Evolutionary conservation across 2,329 filamentous ascomycete species (phyloP).

Genomic region (Scedosporium minutisporum): DNA sequence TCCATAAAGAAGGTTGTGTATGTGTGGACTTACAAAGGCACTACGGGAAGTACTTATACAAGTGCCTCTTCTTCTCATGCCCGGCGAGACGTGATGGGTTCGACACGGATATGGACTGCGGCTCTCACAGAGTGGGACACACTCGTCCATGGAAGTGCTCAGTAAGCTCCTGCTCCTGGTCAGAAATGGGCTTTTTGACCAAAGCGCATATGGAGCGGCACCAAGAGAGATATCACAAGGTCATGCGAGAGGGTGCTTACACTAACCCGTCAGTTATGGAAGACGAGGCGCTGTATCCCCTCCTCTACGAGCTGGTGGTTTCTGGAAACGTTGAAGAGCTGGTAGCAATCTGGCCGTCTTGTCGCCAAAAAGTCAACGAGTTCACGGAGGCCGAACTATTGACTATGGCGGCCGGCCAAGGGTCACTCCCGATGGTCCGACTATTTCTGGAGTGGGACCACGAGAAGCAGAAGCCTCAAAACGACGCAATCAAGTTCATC

Average conservation of each 20-base stretch:
- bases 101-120: not conserved
- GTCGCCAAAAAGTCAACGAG: not conserved
- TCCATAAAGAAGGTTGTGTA: not conserved
- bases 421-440: not conserved
- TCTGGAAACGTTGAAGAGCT: not conserved
- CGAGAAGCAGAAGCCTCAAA: not conserved
- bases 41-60: not conserved
- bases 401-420: not conserved
- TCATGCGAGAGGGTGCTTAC: not conserved
- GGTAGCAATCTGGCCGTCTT: not conserved
- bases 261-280: not conserved
- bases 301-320: not conserved
- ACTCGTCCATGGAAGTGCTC: slow-evolving; percentile 14
- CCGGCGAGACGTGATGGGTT: not conserved
- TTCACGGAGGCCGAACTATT: not conserved
- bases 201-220: not conserved
- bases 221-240: not conserved
- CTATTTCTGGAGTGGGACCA: not conserved
- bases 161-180: slow-evolving; percentile 12
- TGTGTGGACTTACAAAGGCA: not conserved
- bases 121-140: not conserved
- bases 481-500: no score
- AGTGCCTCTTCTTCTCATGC: not conserved
- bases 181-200: slow-evolving; percentile 13
- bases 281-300: not conserved